These are phyloP conservation scores for Carex littledalei DNA, from an alignment of 176 grass and related monocot species.

Conservation along the genomic window DNA sequence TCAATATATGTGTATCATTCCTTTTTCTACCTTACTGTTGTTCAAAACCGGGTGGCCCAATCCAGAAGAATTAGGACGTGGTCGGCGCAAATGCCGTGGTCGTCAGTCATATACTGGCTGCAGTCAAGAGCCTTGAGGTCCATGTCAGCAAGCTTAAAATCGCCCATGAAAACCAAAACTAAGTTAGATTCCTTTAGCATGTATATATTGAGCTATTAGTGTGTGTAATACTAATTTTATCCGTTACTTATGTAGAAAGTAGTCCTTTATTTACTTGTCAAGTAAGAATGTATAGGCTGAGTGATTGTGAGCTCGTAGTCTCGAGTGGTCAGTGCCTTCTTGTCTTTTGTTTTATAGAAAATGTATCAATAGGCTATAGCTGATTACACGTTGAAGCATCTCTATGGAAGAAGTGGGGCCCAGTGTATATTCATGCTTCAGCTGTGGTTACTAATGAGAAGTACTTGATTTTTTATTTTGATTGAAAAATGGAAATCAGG, in stretches of 20 bases:
- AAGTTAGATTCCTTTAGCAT: not conserved
- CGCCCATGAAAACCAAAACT: not conserved
- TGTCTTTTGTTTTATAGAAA: slow-evolving; percentile 2
- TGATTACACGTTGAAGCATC: not conserved
- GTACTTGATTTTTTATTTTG: not conserved
- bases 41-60: not conserved
- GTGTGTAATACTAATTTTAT: not conserved
- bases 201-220: not conserved
- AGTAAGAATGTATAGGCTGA: not conserved
- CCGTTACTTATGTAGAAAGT: not conserved
- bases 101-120: not conserved
- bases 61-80: slow-evolving; percentile 1
- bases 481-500: not conserved
- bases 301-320: not conserved
- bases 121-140: not conserved
- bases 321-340: not conserved
- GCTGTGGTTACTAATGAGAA: not conserved
- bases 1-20: not conserved
- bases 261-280: not conserved
- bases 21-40: not conserved
- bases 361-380: not conserved
- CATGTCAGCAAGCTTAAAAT: not conserved
- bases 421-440: not conserved
- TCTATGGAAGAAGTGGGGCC: not conserved
- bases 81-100: not conserved